phyloP scores from a whole-genome alignment of 768 basidiomycete species.

The Podaxis pistillaris region DNA sequence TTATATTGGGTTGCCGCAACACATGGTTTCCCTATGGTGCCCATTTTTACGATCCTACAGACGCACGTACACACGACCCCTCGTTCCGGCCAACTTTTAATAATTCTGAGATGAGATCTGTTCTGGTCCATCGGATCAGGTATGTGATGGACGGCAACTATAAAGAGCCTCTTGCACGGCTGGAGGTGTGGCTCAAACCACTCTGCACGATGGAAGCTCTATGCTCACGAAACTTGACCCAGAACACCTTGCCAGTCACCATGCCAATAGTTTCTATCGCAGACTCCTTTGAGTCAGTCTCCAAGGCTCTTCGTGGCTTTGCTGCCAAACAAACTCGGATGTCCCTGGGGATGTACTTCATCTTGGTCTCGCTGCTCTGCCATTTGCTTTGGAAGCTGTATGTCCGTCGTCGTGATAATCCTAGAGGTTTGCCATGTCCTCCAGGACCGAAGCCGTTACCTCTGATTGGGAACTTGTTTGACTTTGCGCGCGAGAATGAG shows the following conservation, averaged over 20 bases:
- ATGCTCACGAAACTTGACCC: neutral
- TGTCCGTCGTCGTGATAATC: conserved; percentile 21
- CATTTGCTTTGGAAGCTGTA: conserved; percentile 5
- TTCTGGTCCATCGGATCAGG: conserved; percentile 6
- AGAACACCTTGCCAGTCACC: neutral
- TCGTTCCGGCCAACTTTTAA: neutral
- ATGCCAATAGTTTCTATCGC: neutral
- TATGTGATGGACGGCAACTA: neutral
- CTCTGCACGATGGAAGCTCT: neutral
- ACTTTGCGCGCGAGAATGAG: conserved; percentile 41
- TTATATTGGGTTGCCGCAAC: neutral
- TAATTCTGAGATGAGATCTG: neutral
- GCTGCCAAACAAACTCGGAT: conserved; percentile 6
- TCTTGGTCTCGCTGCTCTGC: conserved; percentile 1
- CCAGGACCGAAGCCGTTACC: conserved; percentile 57
- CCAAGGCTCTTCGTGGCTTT: neutral
- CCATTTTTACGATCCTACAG: neutral
- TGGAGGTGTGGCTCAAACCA: neutral
- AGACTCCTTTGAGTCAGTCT: neutral
- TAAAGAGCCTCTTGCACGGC: neutral
- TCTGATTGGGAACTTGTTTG: conserved; percentile 51
- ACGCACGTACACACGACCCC: neutral
- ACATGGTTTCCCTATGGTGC: neutral
- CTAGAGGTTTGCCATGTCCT: conserved; percentile 37
- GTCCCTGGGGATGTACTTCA: conserved; percentile 6